phyloP scores from a whole-genome alignment of 108 stramenopile genomes.

The Cyclotella cryptica region DNA sequence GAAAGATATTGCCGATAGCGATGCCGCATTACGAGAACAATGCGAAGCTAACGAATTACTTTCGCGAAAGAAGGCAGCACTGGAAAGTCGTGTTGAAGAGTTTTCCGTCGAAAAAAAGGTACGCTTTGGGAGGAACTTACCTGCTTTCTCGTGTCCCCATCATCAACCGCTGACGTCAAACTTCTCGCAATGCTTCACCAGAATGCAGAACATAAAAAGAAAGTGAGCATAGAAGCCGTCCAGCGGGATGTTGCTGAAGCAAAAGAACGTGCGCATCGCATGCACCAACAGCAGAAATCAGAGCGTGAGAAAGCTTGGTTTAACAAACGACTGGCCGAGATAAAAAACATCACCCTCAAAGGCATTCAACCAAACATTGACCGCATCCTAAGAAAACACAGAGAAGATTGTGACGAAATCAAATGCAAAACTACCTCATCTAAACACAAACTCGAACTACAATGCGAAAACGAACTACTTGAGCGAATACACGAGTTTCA shows the following conservation, averaged over 20 bases:
- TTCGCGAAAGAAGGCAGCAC: constrained; percentile 17
- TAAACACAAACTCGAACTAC: constrained; percentile 50
- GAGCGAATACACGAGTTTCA: constrained; percentile 34
- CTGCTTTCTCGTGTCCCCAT: neutral
- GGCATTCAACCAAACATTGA: constrained; percentile 46
- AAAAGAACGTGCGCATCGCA: constrained; percentile 23
- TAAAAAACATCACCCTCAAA: constrained; percentile 36
- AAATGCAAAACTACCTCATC: constrained; percentile 27
- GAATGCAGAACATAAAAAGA: constrained; percentile 35
- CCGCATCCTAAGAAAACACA: constrained; percentile 38
- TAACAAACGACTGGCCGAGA: constrained; percentile 26
- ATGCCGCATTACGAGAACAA: neutral
- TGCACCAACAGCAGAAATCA: constrained; percentile 15
- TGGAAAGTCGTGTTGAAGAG: constrained; percentile 5
- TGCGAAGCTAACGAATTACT: constrained; percentile 11
- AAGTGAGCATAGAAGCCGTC: constrained; percentile 16
- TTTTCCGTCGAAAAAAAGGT: constrained; percentile 9
- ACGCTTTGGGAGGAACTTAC: neutral
- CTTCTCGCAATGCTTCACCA: neutral
- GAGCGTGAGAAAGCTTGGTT: constrained; percentile 47
- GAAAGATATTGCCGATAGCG: constrained; percentile 8
- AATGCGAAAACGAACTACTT: constrained; percentile 38
- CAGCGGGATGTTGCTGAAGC: constrained; percentile 21
- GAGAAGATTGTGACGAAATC: constrained; percentile 40
- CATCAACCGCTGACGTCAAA: neutral